These are phyloP conservation scores for Trichoderma polysporum DNA, from an alignment of 2,329 filamentous ascomycete genomes.

Conservation along the genomic window DNA sequence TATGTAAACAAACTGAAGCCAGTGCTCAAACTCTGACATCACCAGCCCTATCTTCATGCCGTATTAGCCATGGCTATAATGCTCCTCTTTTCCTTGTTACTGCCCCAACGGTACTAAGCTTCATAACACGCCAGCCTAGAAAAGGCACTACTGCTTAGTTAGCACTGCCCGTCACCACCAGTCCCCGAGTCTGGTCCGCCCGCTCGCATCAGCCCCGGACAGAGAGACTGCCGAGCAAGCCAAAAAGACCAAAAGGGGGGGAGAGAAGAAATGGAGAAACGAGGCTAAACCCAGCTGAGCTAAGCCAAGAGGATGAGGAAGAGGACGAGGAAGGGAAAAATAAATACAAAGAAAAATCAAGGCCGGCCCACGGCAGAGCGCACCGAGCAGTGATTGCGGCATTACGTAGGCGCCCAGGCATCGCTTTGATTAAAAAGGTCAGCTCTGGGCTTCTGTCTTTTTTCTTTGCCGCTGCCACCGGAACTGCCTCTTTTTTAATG, in stretches of 20 bases:
- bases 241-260: background rate
- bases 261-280: background rate
- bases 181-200: slow-evolving; percentile 9
- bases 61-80: background rate
- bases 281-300: background rate
- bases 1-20: too few relatives aligned
- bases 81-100: background rate
- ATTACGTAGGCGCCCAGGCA: slow-evolving; percentile 10
- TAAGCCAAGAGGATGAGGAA: background rate
- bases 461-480: slow-evolving; percentile 6
- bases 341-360: background rate
- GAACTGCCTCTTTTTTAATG: background rate
- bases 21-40: slow-evolving; percentile 6
- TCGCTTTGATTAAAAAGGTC: slow-evolving; percentile 1
- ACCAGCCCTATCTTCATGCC: slow-evolving; percentile 7
- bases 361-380: background rate
- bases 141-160: background rate
- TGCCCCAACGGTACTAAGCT: slow-evolving; percentile 1
- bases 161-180: background rate
- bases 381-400: background rate
- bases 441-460: background rate
- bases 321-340: background rate
- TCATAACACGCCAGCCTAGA: background rate
- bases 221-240: slow-evolving; percentile 10
- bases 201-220: slow-evolving; percentile 12